phyloP scores from a whole-genome alignment of 305 asterid species.

The Fraxinus greggii region DNA sequence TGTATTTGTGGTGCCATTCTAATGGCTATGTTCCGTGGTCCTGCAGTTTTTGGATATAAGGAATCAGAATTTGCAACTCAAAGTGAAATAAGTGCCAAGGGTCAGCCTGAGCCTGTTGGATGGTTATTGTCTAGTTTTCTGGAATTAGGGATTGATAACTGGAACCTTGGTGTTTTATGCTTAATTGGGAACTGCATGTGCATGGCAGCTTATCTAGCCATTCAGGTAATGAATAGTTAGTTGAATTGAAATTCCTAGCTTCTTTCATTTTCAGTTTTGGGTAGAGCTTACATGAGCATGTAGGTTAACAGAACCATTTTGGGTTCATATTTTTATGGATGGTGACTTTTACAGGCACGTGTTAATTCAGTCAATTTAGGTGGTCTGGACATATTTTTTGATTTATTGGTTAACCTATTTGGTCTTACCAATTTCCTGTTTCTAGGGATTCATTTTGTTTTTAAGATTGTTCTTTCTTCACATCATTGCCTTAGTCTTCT shows the following conservation, averaged over 20 bases:
- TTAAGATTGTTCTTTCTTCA: not conserved
- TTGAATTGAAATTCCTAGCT: not conserved
- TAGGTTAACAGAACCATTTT: not conserved
- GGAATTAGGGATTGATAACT: slow-evolving; percentile 58
- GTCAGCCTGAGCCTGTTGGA: slow-evolving; percentile 90
- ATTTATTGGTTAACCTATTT: not conserved
- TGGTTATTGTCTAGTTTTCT: slow-evolving; percentile 58
- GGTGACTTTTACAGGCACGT: not conserved
- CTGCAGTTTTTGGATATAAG: slow-evolving; percentile 64
- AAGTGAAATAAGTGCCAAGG: slow-evolving; percentile 74
- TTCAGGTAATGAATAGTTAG: slow-evolving; percentile 62
- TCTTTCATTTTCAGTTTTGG: not conserved
- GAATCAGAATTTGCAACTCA: slow-evolving; percentile 58
- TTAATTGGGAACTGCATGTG: slow-evolving; percentile 86
- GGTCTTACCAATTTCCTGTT: not conserved
- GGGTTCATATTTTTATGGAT: not conserved
- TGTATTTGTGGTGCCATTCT: slow-evolving; percentile 91
- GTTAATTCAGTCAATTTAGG: not conserved
- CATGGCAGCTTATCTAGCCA: slow-evolving; percentile 75
- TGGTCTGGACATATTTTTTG: not conserved
- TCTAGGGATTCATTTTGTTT: not conserved
- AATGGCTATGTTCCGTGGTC: slow-evolving; percentile 87
- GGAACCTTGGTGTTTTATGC: slow-evolving; percentile 86
- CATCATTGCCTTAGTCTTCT: not conserved
- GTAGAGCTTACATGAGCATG: not conserved